Evolutionary conservation across 208 protist genomes (phyloP), one percentile per base, ranked within the genome.

Genomic region (Entamoeba invadens): DNA sequence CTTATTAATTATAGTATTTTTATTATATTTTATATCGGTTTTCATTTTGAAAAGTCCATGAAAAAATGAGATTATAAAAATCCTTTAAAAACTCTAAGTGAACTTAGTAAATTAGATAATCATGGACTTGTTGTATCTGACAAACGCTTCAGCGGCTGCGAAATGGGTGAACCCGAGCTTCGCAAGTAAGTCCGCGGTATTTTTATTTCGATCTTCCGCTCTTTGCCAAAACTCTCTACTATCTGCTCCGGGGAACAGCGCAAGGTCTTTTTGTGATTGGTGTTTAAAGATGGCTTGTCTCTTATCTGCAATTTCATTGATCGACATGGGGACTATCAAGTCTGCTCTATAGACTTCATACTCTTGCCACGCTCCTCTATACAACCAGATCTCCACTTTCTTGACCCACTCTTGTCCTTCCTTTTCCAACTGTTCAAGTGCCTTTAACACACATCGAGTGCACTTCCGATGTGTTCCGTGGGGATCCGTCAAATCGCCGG

Each of bases 281-380:
- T 97, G 96, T 57, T 95, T 96, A 18, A 95, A 96, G 46, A 97
- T 97, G 31, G 94, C 92, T 44, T 96, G 45, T 38, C 95, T 44
- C 93, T 97, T 97, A 10, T 93, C 68, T 42, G 94, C 51, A 42
- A 96, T 45, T 93, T 97, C 95, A 18, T 91, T 21, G 47, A 93
- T 93, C 10, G 92, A 94, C 46, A 97, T 93, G 42, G 96, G 95
- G 57, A 97, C 93, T 3, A 95, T 95, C 46, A 96, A 94, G 50
- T 95, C 94, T 45, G 96, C 94, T 91, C 94, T 45, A 38, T 96
- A 68, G 6, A 57, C 47, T 57, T n/a, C 45, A 92, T 93, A 97
- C 45, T 97, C 96, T 95, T 97, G 93, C 96, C 96, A 97, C 16
- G 96, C 96, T 5, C 96, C 96, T 46, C 96, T 21, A 91, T 97